Evolutionary conservation across 768 basidiomycete species (phyloP), one percentile per base, ranked within the genome.

Genomic region (Sistotremastrum suecicum): DNA sequence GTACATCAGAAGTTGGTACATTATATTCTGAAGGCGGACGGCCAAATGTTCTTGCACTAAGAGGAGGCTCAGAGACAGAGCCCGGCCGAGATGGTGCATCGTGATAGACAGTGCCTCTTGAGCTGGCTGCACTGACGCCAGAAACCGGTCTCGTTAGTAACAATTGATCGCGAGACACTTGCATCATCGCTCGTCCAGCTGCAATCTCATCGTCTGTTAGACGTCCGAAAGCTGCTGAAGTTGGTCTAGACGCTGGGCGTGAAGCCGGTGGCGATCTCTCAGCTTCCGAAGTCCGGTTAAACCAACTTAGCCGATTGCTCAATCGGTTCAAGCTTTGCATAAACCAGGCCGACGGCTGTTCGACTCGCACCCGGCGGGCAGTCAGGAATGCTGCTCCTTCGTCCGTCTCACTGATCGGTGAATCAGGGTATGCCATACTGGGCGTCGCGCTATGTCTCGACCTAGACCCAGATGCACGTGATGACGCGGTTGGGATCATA

Each of bases 31-130:
- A 5, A 9, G 38, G 46, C 1, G 54, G 20, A 20, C 20, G 20
- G 20, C 20, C 20, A 20, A 74, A 72, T 2, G 74, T 72, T 46
- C 72, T 42, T 6, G 72, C 75, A 35, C 71, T 62, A 4, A 69
- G 71, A 6, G 67, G 66, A 41, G 70, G 67, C 11, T 62, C 45
- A 7, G 56, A 56, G 5, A 63, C 53, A 2, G 75, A 74, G 2
- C 52, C 60, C 7, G 67, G 59, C 7, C 61, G 60, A 0, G 78
- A 78, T 3, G 59, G 47, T 0, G 81, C 80, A 53, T 83, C 80
- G 49, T 76, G 75, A 51, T 76, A 83, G 3, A 78, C 53, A 0
- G 78, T 80, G 32, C 63, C 68, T 3, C 72, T 78, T 1, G 73
- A 75, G 9, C 47, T 50, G 4, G 39, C 49, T 12, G 63, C 66